Percentiles rank a stretch among this genome's conserved stretches.
These are phyloP conservation scores for Sarcodon sp. DNA, from an alignment of 768 basidiomycete species.

Conservation along the genomic window DNA sequence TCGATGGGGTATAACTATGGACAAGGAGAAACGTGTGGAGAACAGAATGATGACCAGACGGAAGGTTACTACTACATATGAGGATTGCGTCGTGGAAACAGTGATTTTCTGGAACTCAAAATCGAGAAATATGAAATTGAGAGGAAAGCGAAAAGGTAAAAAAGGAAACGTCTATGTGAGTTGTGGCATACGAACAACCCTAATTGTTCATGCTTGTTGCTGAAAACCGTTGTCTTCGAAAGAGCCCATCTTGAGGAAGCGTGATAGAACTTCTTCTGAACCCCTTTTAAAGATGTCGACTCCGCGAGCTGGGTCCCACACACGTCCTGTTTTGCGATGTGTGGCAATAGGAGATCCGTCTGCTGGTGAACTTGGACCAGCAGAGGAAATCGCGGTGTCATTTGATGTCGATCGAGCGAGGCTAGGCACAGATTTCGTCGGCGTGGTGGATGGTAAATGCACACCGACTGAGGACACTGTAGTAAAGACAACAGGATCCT, in stretches of 20 bases:
- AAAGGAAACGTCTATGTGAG: conserved; percentile 1
- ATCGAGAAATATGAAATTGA: neutral
- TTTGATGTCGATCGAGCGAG: conserved; percentile 28
- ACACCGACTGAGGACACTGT: neutral
- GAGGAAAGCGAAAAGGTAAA: neutral
- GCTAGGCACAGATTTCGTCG: conserved; percentile 12
- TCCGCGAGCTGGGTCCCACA: conserved; percentile 80
- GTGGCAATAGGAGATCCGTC: conserved; percentile 13
- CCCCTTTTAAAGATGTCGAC: conserved; percentile 80
- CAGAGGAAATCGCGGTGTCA: conserved; percentile 30
- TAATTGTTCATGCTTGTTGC: neutral
- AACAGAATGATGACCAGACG: no score
- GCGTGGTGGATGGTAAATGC: conserved; percentile 8
- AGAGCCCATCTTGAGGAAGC: conserved; percentile 71
- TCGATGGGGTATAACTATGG: no score
- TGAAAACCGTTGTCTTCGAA: conserved; percentile 42
- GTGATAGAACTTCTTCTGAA: conserved; percentile 76
- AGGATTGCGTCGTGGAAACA: neutral
- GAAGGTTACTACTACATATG: no score
- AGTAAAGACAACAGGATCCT: conserved; percentile 3
- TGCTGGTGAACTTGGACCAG: conserved; percentile 23
- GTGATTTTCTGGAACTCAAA: neutral
- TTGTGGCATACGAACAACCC: neutral
- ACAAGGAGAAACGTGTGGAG: no score
- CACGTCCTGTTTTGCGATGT: conserved; percentile 35